Percentiles rank a stretch among this genome's conserved stretches.
These are phyloP conservation scores for Camelina laxa DNA, from an alignment of 345 rosid species.

Conservation along the genomic window DNA sequence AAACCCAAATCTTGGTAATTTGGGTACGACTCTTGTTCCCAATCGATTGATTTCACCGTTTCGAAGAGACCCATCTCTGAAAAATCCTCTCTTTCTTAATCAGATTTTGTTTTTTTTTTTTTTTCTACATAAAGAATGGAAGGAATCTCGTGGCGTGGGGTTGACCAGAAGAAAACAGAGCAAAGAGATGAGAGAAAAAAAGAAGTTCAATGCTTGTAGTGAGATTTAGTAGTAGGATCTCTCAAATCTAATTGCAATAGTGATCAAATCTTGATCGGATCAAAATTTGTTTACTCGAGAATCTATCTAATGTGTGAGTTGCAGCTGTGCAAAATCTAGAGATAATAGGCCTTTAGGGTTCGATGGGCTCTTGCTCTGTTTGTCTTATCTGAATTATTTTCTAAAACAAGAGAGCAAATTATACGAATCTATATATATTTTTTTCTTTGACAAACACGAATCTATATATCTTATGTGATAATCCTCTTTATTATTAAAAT, in stretches of 20 bases:
- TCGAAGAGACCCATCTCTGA: slow-evolving; percentile 60
- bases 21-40: slow-evolving; percentile 89
- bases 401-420: background rate
- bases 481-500: background rate
- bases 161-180: slow-evolving; percentile 21
- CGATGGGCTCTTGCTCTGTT: slow-evolving; percentile 26
- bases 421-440: no score
- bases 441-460: no score
- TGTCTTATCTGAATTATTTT: background rate
- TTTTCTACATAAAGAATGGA: slow-evolving; percentile 21
- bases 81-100: background rate
- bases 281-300: background rate
- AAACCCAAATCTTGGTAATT: slow-evolving; percentile 66
- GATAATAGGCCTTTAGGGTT: slow-evolving; percentile 14
- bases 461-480: slow-evolving; percentile 6
- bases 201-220: slow-evolving; percentile 2
- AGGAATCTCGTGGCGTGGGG: slow-evolving; percentile 26
- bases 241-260: background rate
- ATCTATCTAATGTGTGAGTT: background rate
- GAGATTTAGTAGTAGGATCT: background rate
- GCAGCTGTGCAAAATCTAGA: background rate
- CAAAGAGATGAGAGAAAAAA: slow-evolving; percentile 22
- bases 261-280: slow-evolving; percentile 26
- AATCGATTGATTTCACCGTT: slow-evolving; percentile 57
- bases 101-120: background rate